Conservation (phyloP, 352 stramenopile genomes). For the Phytophthora chlamydospora region DNA sequence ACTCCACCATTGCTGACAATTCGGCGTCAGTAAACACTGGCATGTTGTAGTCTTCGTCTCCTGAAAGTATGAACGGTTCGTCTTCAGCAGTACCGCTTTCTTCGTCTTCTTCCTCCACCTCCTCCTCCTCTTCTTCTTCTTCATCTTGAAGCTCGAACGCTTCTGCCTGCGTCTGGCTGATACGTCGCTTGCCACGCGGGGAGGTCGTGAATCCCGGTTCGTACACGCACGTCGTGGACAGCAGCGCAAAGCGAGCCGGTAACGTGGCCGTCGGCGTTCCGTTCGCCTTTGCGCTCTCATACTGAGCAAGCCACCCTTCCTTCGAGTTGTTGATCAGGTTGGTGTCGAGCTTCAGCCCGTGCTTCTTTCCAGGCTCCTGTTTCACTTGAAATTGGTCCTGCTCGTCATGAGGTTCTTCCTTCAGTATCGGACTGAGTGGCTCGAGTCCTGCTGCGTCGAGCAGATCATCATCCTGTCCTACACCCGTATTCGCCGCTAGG, state of each 20-base stretch:
- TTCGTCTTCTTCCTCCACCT: slow-evolving; percentile 22
- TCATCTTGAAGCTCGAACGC: slow-evolving; percentile 23
- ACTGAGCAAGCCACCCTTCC: slow-evolving; percentile 23
- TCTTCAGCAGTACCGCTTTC: slow-evolving; percentile 17
- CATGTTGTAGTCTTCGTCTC: slow-evolving; percentile 39
- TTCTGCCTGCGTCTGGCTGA: slow-evolving; percentile 29
- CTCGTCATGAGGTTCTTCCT: slow-evolving; percentile 27
- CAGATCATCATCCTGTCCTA: slow-evolving; percentile 38
- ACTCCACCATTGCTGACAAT: slow-evolving; percentile 43
- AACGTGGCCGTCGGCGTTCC: slow-evolving; percentile 35
- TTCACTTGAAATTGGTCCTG: slow-evolving; percentile 22
- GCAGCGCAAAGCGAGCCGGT: slow-evolving; percentile 35
- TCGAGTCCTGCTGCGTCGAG: slow-evolving; percentile 34
- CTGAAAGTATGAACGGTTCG: slow-evolving; percentile 38
- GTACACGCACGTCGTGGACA: slow-evolving; percentile 41
- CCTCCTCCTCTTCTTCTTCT: slow-evolving; percentile 13
- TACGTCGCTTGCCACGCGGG: slow-evolving; percentile 42
- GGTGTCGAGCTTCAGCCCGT: slow-evolving; percentile 31
- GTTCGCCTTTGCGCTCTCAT: slow-evolving; percentile 24
- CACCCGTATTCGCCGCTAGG: slow-evolving; percentile 13
- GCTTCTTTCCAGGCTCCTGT: slow-evolving; percentile 13
- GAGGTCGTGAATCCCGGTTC: slow-evolving; percentile 43
- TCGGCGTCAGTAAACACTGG: slow-evolving; percentile 53
- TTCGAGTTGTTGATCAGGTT: slow-evolving; percentile 24
- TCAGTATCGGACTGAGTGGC: slow-evolving; percentile 33